Conservation (phyloP, 768 basidiomycete genomes). For the Lanmaoa rubissima region DNA sequence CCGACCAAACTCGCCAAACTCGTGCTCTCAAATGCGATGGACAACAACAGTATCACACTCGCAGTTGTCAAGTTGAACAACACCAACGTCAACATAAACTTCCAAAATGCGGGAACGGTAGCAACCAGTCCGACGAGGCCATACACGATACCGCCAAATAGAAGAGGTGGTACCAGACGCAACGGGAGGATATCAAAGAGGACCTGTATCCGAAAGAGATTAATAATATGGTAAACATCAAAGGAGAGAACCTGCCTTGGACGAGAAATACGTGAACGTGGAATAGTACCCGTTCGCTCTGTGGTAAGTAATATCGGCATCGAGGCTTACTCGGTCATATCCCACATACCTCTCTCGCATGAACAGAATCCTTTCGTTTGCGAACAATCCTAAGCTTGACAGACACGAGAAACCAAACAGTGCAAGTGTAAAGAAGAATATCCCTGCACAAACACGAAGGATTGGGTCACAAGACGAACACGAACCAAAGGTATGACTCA, state of each 20-base stretch:
- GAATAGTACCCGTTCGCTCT: constrained; percentile 98
- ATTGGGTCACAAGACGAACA: neutral
- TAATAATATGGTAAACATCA: neutral
- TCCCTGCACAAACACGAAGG: constrained; percentile 42
- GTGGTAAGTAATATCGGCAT: constrained; percentile 5
- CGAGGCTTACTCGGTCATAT: neutral
- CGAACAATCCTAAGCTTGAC: constrained; percentile 90
- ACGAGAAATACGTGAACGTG: constrained; percentile 93
- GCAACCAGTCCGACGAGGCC: constrained; percentile 93
- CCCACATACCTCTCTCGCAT: constrained; percentile 87
- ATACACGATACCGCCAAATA: constrained; percentile 96
- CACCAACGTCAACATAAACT: constrained; percentile 94
- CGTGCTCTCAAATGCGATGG: constrained; percentile 82
- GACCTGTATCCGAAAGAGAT: constrained; percentile 45
- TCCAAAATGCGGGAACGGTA: constrained; percentile 90
- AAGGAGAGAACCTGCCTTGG: constrained; percentile 56
- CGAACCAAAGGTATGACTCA: constrained; percentile 25
- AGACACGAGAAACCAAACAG: constrained; percentile 97
- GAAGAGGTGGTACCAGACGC: constrained; percentile 89
- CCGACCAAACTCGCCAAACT: constrained; percentile 93
- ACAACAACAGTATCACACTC: constrained; percentile 85
- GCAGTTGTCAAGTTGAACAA: constrained; percentile 97
- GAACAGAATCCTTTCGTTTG: constrained; percentile 93
- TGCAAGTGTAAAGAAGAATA: constrained; percentile 97
- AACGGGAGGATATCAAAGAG: constrained; percentile 96